Base-by-base conservation (phyloP, 176 grass and related monocot genomes). In the Oryza officinalis region DNA sequence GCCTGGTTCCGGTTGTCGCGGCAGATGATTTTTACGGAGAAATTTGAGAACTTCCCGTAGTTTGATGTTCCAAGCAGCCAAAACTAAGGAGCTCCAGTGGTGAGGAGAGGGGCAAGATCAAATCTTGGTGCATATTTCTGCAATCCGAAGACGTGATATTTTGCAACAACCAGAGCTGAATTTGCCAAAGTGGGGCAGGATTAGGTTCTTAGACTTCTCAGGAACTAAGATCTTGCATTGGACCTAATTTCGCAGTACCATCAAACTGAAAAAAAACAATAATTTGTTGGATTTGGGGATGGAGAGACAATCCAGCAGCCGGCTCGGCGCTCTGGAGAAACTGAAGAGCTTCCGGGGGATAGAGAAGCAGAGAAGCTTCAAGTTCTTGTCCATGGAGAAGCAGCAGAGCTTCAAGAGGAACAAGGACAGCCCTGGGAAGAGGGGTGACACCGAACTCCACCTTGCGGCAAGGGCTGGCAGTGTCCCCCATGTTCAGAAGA, bases 381-480 rank as follows among this genome's bases (percentile, higher is more conserved):
- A 89, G 81, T 80, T 92, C 32, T 46, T 92, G 78, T 85, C 93
- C 71, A 96, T 88, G 91, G 94, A 97, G 85, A 92, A 76, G 78
- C 89, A 94, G 52, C 88, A 89, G 80, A 94, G 92, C 80, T 97
- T 97, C 91, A 93, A 95, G 80, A 92, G 88, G 86, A 91, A 31
- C 75, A 95, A 85, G 88, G 91, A 95, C 31, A 93, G 92, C 69
- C 91, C 91, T 33, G 93, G 95, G 35, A 98, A 98, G 85, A 81
- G 87, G 76, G 95, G 95, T 25, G 92, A 98, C 79, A 89, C 85
- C 0, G 14, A 20, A 13, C 87, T 98, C 71, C 95, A 98, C 82
- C 84, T 95, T 4, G 92, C 95, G 5, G 90, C 95, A 3, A 90
- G 95, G 47, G 92, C 95, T 80, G 95, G 95, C 13, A 98, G 85